phyloP scores from a whole-genome alignment of 2,329 filamentous ascomycete genomes.

The Claviceps citrina region DNA sequence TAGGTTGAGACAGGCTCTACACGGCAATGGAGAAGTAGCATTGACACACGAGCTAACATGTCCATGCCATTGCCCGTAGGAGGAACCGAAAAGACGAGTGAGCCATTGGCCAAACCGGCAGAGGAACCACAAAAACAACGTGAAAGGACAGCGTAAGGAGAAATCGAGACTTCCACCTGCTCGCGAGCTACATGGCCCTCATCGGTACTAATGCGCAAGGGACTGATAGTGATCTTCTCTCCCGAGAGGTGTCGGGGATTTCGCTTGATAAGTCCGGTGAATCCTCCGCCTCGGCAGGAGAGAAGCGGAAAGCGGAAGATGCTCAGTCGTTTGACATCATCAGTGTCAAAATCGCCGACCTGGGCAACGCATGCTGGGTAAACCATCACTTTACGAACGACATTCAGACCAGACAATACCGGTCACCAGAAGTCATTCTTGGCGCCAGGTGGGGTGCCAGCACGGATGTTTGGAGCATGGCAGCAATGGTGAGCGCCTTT shows the following conservation, averaged over 20 bases:
- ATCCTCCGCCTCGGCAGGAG: constrained; percentile 36
- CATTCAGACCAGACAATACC: constrained; percentile 93
- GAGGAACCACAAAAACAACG: constrained; percentile 63
- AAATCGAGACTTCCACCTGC: background rate
- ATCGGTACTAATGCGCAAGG: constrained; percentile 4
- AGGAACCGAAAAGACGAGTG: constrained; percentile 20
- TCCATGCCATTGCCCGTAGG: constrained; percentile 9
- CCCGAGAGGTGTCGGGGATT: constrained; percentile 86
- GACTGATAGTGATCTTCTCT: constrained; percentile 58
- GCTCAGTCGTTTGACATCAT: constrained; percentile 54
- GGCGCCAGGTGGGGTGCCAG: constrained; percentile 98
- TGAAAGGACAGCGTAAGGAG: constrained; percentile 80
- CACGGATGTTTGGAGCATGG: constrained; percentile 99
- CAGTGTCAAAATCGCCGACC: constrained; percentile 95
- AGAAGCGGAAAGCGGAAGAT: constrained; percentile 49
- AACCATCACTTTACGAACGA: constrained; percentile 99
- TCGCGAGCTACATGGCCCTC: background rate
- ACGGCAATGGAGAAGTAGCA: no score
- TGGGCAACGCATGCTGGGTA: constrained; percentile 97
- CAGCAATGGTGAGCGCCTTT: constrained; percentile 66
- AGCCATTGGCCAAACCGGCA: constrained; percentile 34
- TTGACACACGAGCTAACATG: background rate
- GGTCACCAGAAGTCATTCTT: constrained; percentile 91
- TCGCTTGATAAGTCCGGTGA: constrained; percentile 62
- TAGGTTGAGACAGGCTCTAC: no score